These are phyloP conservation scores for Pseudocercospora musae DNA, from an alignment of 2,329 filamentous ascomycete genomes.

Conservation along the genomic window DNA sequence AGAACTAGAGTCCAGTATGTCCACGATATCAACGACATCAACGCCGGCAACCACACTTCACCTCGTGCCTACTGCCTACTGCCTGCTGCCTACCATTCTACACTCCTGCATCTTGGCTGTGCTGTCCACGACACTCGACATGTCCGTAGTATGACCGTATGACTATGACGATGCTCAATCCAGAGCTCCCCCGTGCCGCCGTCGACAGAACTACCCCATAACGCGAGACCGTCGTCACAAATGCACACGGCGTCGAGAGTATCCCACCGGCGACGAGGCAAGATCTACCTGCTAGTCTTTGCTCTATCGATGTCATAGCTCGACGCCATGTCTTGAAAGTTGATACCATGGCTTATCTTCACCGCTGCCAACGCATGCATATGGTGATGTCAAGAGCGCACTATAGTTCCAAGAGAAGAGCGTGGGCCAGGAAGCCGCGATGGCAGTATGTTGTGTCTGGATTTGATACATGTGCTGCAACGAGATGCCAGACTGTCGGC, in stretches of 20 bases:
- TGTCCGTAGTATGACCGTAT: too few species aligned
- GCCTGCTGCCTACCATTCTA: too few species aligned
- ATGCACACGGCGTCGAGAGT: not conserved
- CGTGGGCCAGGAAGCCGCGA: not conserved
- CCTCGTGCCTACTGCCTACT: too few species aligned
- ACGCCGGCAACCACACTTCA: not conserved
- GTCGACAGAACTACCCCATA: not conserved
- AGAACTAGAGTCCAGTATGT: too few species aligned
- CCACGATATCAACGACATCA: not conserved
- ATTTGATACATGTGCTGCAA: not conserved
- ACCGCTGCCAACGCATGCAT: conserved; percentile 1
- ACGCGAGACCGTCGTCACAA: not conserved
- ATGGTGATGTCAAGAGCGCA: not conserved
- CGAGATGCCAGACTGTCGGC: not conserved
- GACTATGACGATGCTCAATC: not conserved
- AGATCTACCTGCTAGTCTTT: not conserved
- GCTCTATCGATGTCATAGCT: not conserved
- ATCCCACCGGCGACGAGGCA: not conserved
- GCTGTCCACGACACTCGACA: too few species aligned
- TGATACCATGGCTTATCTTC: not conserved
- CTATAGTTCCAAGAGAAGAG: not conserved
- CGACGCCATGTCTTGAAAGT: not conserved
- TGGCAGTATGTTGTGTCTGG: not conserved
- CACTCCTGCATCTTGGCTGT: too few species aligned
- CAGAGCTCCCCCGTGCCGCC: not conserved